Conservation (phyloP, 352 stramenopile species). For the Aphanomyces astaci region DNA sequence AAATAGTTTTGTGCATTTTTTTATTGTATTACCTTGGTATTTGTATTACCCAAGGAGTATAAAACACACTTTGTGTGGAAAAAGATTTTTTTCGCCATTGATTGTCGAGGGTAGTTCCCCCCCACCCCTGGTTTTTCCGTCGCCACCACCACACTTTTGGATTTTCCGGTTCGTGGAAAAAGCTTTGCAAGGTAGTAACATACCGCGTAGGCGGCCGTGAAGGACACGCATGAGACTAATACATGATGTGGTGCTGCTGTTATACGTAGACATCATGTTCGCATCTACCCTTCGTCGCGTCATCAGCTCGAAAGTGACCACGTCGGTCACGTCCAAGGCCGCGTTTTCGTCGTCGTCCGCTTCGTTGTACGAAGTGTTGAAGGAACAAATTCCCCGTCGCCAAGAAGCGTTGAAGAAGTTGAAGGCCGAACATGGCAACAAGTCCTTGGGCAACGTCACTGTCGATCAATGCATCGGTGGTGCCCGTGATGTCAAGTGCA, state of each 20-base stretch:
- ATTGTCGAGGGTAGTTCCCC: neutral
- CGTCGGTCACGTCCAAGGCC: slow-evolving; percentile 30
- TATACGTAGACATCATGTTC: slow-evolving; percentile 13
- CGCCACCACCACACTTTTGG: neutral
- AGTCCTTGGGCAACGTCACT: slow-evolving; percentile 89
- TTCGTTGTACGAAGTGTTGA: slow-evolving; percentile 79
- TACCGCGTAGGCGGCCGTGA: neutral
- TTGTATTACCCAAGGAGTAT: neutral
- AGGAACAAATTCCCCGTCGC: slow-evolving; percentile 85
- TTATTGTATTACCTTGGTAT: neutral
- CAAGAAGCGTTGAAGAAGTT: slow-evolving; percentile 92
- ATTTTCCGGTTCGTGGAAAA: slow-evolving; percentile 9
- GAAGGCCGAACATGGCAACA: slow-evolving; percentile 90
- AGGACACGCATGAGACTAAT: neutral
- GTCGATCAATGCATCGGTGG: slow-evolving; percentile 96
- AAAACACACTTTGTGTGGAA: neutral
- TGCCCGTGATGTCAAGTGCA: slow-evolving; percentile 96
- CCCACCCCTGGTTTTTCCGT: neutral
- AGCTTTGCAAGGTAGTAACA: neutral
- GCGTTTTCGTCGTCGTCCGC: slow-evolving; percentile 55
- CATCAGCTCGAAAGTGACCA: slow-evolving; percentile 3
- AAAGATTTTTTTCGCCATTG: neutral
- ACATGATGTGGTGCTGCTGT: neutral
- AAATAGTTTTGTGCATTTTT: neutral
- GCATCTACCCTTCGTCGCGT: slow-evolving; percentile 15